Evolutionary conservation across 148 eudicot genomes (phyloP).

Genomic region (Vaccinium vitisidaea): DNA sequence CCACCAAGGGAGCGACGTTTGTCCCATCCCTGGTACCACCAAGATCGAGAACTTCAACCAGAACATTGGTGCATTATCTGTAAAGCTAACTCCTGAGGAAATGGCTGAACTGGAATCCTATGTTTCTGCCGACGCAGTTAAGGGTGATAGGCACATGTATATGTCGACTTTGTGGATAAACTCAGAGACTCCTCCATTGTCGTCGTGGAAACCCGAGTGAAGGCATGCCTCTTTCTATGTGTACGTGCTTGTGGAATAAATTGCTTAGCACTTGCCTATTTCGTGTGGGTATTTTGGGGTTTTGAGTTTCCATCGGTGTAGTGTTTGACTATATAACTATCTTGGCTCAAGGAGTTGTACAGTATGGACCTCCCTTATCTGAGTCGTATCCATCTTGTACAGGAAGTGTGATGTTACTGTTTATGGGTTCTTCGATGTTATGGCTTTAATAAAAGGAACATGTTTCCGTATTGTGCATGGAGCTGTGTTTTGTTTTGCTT

Average conservation of each 20-base stretch:
- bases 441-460: background rate
- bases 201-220: slow-evolving; percentile 2
- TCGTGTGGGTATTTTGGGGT: background rate
- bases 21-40: slow-evolving; percentile 15
- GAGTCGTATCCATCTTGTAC: background rate
- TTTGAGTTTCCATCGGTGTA: background rate
- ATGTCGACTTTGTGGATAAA: slow-evolving; percentile 1
- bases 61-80: background rate
- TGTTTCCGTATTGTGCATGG: background rate
- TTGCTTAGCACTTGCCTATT: background rate
- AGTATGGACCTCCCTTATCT: background rate
- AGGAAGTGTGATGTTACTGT: background rate
- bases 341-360: background rate
- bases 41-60: slow-evolving; percentile 10
- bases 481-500: background rate
- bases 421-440: background rate
- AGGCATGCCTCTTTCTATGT: background rate
- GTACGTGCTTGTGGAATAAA: too few species aligned
- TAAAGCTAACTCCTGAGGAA: slow-evolving; percentile 3
- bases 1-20: background rate
- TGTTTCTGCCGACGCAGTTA: background rate
- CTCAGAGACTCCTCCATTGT: slow-evolving; percentile 12
- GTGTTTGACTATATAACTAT: background rate
- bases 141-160: background rate
- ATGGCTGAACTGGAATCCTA: slow-evolving; percentile 8